phyloP scores from a whole-genome alignment of 2,329 filamentous ascomycete genomes.

The Aspergillus brasiliensis region DNA sequence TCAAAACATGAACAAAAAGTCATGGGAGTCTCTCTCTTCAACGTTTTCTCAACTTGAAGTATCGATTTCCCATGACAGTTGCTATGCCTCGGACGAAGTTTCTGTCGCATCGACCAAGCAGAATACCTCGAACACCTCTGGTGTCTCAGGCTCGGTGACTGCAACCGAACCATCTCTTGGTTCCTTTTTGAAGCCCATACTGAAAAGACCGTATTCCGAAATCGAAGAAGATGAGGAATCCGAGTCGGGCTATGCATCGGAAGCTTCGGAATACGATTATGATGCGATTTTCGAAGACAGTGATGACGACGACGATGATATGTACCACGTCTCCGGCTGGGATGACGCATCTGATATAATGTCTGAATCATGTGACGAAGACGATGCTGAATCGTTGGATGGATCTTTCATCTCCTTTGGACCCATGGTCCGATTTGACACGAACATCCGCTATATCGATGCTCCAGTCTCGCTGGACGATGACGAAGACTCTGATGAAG shows the following conservation, averaged over 20 bases:
- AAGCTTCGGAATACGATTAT: conserved; percentile 28
- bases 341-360: conserved; percentile 32
- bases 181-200: conserved; percentile 35
- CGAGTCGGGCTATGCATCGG: conserved; percentile 44
- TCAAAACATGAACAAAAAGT: conserved; percentile 29
- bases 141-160: conserved; percentile 25
- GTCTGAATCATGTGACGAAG: conserved; percentile 30
- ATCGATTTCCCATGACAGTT: conserved; percentile 43
- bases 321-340: conserved; percentile 35
- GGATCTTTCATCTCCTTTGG: conserved; percentile 43
- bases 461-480: conserved; percentile 25
- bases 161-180: conserved; percentile 24
- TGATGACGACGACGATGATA: conserved; percentile 30
- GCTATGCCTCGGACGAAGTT: conserved; percentile 42
- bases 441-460: conserved; percentile 39
- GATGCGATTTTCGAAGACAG: conserved; percentile 23
- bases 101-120: conserved; percentile 36
- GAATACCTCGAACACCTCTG: conserved; percentile 24
- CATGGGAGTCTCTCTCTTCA: conserved; percentile 43
- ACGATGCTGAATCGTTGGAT: conserved; percentile 36
- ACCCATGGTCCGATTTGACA: conserved; percentile 37
- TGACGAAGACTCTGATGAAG: conserved; percentile 25
- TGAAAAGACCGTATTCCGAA: conserved; percentile 35
- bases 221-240: conserved; percentile 31
- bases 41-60: conserved; percentile 39